Evolutionary conservation across 1,284 basidiomycete genomes (phyloP), one percentile per base, ranked within the genome.

Genomic region (Rhodotorula sp.): DNA sequence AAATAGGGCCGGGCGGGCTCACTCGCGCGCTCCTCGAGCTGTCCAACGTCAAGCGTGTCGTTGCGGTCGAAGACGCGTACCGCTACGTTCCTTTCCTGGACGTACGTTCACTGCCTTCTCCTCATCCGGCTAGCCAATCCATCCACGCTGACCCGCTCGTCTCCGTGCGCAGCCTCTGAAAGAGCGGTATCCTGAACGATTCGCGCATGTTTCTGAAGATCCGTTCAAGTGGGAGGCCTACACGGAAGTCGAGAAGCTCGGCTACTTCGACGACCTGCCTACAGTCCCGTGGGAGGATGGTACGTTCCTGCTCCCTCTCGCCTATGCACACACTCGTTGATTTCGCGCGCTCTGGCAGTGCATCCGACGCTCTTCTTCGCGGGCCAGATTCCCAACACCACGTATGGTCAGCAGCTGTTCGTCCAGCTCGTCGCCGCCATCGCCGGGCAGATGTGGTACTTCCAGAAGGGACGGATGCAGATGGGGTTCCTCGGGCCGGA

Each of bases 191-290:
- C 69, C 68, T 1, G 71, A 67, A 21, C 64, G 66, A 8, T 37
- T 75, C 3, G 19, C 37, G 25, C 13, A 64, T 21, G 37, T 70
- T 29, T 27, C 51, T 1, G 32, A 25, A 10, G 76, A 77, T 36
- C 64, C 69, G 21, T 77, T 75, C 70, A 56, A 41, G 21, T 77
- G 76, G 76, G 76, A 77, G 54, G 32, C 69, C 3, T 75, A 77
- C 56, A 37, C 64, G 21, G 36, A 60, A 9, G 59, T 66, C 3
- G 67, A 69, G 34, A 55, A 71, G 29, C 22, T 37, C 17, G 62
- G 53, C 3, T 44, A 73, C 46, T 44, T 61, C 9, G 51, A 69
- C n/a, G 21, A 29, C 29, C 64, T 75, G 10, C 67, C 74, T 32
- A 66, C 44, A 7, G 10, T 41, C 17, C 62, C 69, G 0, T 77